Percentiles rank a stretch among this genome's conserved stretches.
phyloP scores from a whole-genome alignment of 805 yeast genomes.

The Candida glaebosa region DNA sequence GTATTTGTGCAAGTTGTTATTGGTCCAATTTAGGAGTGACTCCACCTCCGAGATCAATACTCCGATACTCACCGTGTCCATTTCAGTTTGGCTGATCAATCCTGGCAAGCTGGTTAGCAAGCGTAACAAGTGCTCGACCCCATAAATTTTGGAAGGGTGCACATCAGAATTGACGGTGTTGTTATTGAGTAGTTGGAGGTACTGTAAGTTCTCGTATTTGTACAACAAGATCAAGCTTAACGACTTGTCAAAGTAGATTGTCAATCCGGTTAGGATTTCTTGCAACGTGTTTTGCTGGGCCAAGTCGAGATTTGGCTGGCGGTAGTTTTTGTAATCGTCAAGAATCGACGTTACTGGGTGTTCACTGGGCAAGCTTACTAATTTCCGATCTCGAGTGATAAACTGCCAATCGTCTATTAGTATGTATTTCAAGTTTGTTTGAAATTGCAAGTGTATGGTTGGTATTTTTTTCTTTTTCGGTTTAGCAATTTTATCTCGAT shows the following conservation, averaged over 20 bases:
- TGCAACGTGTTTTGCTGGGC: slow-evolving; percentile 37
- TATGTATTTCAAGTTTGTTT: slow-evolving; percentile 62
- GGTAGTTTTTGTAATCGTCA: slow-evolving; percentile 42
- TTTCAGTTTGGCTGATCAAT: slow-evolving; percentile 68
- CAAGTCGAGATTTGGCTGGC: slow-evolving; percentile 11
- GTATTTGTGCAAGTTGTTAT: slow-evolving; percentile 34
- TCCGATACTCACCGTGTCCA: slow-evolving; percentile 72
- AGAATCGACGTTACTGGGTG: slow-evolving; percentile 55
- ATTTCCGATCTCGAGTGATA: slow-evolving; percentile 74
- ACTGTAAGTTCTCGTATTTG: slow-evolving; percentile 76
- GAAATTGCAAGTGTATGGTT: slow-evolving; percentile 19
- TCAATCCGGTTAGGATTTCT: slow-evolving; percentile 71
- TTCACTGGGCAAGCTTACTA: slow-evolving; percentile 62
- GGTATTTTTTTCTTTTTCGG: slow-evolving; percentile 18
- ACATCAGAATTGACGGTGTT: slow-evolving; percentile 14
- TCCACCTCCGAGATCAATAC: slow-evolving; percentile 54
- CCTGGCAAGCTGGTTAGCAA: slow-evolving; percentile 79
- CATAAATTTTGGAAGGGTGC: slow-evolving; percentile 51
- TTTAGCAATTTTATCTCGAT: slow-evolving; percentile 9
- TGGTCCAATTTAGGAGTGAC: slow-evolving; percentile 50
- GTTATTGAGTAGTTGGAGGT: slow-evolving; percentile 45
- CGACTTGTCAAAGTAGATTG: slow-evolving; percentile 68
- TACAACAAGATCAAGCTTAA: slow-evolving; percentile 68
- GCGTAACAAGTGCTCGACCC: slow-evolving; percentile 78
- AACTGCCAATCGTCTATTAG: slow-evolving; percentile 93